Evolutionary conservation across 2,329 filamentous ascomycete species (phyloP).

Genomic region (Paecilomyces dactylethromorphus): DNA sequence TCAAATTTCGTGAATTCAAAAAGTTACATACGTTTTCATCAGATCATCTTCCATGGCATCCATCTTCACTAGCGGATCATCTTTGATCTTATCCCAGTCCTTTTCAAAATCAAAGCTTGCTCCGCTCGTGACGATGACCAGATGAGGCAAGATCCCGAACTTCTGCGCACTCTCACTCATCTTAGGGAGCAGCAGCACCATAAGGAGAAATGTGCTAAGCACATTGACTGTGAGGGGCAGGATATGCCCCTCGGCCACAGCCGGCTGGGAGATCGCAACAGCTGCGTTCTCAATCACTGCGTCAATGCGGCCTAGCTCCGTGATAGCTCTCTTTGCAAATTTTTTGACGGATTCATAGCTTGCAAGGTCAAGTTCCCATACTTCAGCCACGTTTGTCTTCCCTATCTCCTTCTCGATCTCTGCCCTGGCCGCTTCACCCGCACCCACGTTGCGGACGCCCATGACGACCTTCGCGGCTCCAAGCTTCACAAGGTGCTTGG

Average conservation of each 20-base stretch:
- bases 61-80: slow-evolving; percentile 13
- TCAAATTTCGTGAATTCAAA: neutral
- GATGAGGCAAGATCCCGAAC: slow-evolving; percentile 12
- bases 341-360: neutral
- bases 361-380: neutral
- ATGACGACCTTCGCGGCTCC: neutral
- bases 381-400: neutral
- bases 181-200: slow-evolving; percentile 15
- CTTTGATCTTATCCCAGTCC: slow-evolving; percentile 12
- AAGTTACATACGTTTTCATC: slow-evolving; percentile 4
- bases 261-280: neutral
- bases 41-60: slow-evolving; percentile 9
- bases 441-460: neutral
- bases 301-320: neutral
- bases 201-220: slow-evolving; percentile 19
- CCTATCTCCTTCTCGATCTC: neutral
- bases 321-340: neutral
- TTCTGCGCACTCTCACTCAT: slow-evolving; percentile 12
- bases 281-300: neutral
- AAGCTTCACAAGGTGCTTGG: neutral
- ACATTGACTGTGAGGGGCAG: slow-evolving; percentile 19
- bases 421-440: neutral
- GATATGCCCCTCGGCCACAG: slow-evolving; percentile 15
- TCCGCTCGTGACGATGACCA: slow-evolving; percentile 13
- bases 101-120: slow-evolving; percentile 9